A percentile compares a stretch with the other conserved stretches of the same genome.
These are phyloP conservation scores for Cytospora mali DNA, from an alignment of 2,329 filamentous ascomycete genomes.

Conservation along the genomic window DNA sequence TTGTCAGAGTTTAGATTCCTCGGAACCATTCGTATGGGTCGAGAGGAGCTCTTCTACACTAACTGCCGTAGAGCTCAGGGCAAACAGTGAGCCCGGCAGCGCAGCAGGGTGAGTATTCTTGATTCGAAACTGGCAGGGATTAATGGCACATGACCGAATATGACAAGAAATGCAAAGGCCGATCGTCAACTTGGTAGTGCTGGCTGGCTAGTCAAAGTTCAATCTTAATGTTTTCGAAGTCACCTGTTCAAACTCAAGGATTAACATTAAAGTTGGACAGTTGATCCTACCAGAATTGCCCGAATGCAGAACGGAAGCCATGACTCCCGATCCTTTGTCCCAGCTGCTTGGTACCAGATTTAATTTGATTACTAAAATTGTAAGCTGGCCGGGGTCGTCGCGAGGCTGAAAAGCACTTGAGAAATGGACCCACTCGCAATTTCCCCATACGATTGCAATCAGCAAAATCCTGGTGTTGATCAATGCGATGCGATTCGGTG, in stretches of 20 bases:
- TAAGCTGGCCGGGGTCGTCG: background rate
- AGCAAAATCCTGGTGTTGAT: background rate
- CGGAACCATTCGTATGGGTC: background rate
- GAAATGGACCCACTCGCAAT: slow-evolving; percentile 18
- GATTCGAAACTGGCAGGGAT: slow-evolving; percentile 12
- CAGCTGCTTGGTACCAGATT: slow-evolving; percentile 21
- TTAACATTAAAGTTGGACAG: too few relatives aligned
- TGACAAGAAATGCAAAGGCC: background rate
- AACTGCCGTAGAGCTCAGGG: too few relatives aligned
- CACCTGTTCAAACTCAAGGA: too few relatives aligned
- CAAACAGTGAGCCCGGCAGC: too few relatives aligned
- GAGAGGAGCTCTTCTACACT: background rate
- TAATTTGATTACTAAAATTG: background rate
- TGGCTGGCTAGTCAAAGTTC: too few relatives aligned
- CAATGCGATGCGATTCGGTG: background rate
- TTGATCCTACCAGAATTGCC: slow-evolving; percentile 12
- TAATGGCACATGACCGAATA: background rate
- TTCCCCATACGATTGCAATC: slow-evolving; percentile 13
- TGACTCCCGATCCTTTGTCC: slow-evolving; percentile 12
- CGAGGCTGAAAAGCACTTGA: slow-evolving; percentile 18
- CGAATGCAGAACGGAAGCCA: slow-evolving; percentile 1
- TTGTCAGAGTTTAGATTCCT: slow-evolving; percentile 9
- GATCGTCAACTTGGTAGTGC: too few relatives aligned
- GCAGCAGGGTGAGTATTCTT: too few relatives aligned
- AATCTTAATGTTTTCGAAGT: too few relatives aligned